Conservation (phyloP, 805 yeast species). For the Tetrapisispora taiwanensis region DNA sequence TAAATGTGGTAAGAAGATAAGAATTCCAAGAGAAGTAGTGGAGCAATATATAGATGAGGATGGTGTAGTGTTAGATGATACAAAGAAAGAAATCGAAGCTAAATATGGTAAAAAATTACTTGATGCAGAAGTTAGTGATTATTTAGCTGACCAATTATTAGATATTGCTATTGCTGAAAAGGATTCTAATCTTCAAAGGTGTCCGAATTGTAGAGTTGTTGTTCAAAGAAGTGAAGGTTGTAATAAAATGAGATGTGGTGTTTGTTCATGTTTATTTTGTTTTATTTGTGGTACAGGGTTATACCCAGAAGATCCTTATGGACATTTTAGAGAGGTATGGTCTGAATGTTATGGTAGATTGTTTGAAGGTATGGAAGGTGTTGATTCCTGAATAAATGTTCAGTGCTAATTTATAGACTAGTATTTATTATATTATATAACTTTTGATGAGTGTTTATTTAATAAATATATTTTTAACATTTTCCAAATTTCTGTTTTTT, state of each 20-base stretch:
- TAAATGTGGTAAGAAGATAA: slow-evolving; percentile 33
- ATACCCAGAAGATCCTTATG: slow-evolving; percentile 37
- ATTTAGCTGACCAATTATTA: slow-evolving; percentile 38
- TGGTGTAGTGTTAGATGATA: slow-evolving; percentile 20
- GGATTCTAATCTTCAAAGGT: slow-evolving; percentile 35
- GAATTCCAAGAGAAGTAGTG: slow-evolving; percentile 24
- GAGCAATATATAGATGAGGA: slow-evolving; percentile 31
- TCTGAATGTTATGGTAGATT: slow-evolving; percentile 40
- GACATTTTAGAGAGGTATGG: slow-evolving; percentile 36
- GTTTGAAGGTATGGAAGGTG: slow-evolving; percentile 43
- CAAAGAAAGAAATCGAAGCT: slow-evolving; percentile 29
- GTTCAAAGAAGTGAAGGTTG: slow-evolving; percentile 54
- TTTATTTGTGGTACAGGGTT: slow-evolving; percentile 41
- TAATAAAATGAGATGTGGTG: slow-evolving; percentile 48
- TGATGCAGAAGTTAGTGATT: slow-evolving; percentile 35
- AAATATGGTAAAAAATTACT: slow-evolving; percentile 39
- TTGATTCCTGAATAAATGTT: slow-evolving; percentile 7
- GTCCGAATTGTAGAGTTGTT: slow-evolving; percentile 43
- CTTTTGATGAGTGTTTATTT: too few species aligned
- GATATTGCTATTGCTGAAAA: slow-evolving; percentile 34
- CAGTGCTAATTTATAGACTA: neutral
- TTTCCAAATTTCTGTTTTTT: too few species aligned
- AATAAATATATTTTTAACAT: too few species aligned
- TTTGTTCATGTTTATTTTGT: slow-evolving; percentile 43
- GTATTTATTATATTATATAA: neutral